Evolutionary conservation across 208 protist genomes (phyloP), one percentile per base, ranked within the genome.

Genomic region (Porcisia hertigi): DNA sequence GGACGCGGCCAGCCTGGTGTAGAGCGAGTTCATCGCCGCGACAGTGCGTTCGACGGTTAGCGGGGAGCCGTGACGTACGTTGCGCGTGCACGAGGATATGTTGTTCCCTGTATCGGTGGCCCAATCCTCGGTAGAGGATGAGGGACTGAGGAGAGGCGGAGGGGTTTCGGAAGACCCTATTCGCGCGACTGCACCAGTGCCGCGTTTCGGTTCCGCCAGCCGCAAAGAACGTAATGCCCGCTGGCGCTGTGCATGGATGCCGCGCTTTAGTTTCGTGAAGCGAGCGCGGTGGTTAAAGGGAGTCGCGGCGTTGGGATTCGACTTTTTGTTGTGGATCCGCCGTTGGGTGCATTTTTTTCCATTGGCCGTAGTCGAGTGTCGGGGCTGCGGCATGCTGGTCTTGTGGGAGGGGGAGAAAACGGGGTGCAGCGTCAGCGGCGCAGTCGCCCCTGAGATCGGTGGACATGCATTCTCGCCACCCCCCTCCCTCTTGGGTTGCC

Each of bases 221-320:
- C 2, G 30, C 65, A 41, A 52, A 14, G 4, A n/a, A 11, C 80
- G 59, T n/a, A 87, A 69, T 6, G 71, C 75, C 39, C 62, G 60
- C 49, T 77, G 71, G 25, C 87, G 74, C 69, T 83, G 65, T 16
- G 57, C 77, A 43, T 82, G 49, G 41, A 91, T 85, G 54, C 69
- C 57, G 57, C 82, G 87, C 65, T 88, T 88, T 5, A 91, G 67
- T 23, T 71, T 80, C 11, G 87, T 86, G 47, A 83, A 80, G 18
- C 55, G 81, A 3, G 75, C 69, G n/a, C 84, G 75, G 63, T 88
- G 79, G 69, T 91, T 91, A 41, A 84, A 85, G 12, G 79, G 73
- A 5, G 64, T 58, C 20, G 3, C 20, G 3, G 71, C 25, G 30
- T 87, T 71, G 1, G 87, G 84, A 70, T 90, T 76, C 1, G 57